Conservation (phyloP, 1,284 basidiomycete genomes). For the Chalciporus sp. region DNA sequence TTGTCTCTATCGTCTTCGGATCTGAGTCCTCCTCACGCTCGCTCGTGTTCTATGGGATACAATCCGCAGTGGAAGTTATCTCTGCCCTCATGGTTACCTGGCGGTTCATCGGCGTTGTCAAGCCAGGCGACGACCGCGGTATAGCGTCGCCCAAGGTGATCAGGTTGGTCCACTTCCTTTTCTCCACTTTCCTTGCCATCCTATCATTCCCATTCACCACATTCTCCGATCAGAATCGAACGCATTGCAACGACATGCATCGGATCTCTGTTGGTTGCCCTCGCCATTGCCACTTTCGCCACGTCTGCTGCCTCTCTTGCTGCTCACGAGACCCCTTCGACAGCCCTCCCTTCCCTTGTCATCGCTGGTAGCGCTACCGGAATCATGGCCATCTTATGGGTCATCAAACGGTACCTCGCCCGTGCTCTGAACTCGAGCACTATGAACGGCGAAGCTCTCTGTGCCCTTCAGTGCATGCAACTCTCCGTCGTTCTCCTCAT, state of each 20-base stretch:
- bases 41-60: conserved; percentile 54
- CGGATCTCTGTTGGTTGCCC: conserved; percentile 39
- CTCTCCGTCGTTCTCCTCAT: conserved; percentile 40
- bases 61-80: conserved; percentile 48
- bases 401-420: conserved; percentile 47
- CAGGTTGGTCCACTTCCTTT: conserved; percentile 24
- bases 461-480: conserved; percentile 38
- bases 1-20: conserved; percentile 46
- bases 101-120: conserved; percentile 40
- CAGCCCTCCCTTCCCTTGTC: conserved; percentile 42
- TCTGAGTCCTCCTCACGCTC: conserved; percentile 46
- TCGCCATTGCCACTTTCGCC: conserved; percentile 39
- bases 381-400: conserved; percentile 44
- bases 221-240: conserved; percentile 37
- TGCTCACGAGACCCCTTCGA: conserved; percentile 38
- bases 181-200: not conserved
- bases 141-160: conserved; percentile 23
- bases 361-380: conserved; percentile 43
- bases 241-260: conserved; percentile 39
- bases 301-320: conserved; percentile 40
- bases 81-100: conserved; percentile 44
- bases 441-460: conserved; percentile 46
- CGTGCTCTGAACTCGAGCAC: conserved; percentile 44
- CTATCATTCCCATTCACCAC: not conserved
- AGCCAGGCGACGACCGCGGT: conserved; percentile 36